Base-by-base conservation (phyloP, 2,329 filamentous ascomycete species). In the Fusarium foetens region DNA sequence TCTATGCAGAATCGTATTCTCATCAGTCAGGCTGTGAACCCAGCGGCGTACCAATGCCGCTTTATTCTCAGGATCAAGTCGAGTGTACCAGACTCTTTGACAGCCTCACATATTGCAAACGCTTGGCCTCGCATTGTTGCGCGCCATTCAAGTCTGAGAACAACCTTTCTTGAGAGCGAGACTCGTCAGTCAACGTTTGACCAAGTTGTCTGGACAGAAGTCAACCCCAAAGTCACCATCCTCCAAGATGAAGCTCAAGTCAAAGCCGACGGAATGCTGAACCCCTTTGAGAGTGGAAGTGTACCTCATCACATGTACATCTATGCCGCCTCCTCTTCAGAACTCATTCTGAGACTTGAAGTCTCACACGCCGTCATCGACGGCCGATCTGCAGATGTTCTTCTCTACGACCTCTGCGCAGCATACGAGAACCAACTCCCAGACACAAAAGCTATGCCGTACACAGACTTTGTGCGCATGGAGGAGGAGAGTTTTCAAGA, bases 321-420 rank as follows among this genome's bases (percentile, higher is more conserved):
- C 49, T 57, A 35, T 16, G 49, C 52, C 1, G 49, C 41, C 13
- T 54, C 49, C 16, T 0, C 58, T 9, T 31, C 38, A 38, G 38
- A 55, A 35, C 33, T 54, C 16, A 41, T 57, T 2, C 17, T 61
- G 0, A 4, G 51, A 5, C 25, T 61, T 11, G 52, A 54, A 38
- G 52, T 61, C 9, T 63, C 61, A 12, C 61, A 63, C 21, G 54
- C 61, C 31, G 46, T 63, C n/a, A 63, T 46, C 7, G 61, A 63
- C 29, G 61, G 61, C 10, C 54, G 57, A 17, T 63, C 61, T 27
- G 61, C 61, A n/a, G 61, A 63, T 27, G 55, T 63, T 33, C 54
- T 63, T 14, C 54, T 63, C 21, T 60, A 63, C 6, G 61, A 63
- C 4, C 38, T 63, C 27, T 60, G 61, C 29, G 45, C 45, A 12